These are phyloP conservation scores for Coniochaeta sp. DNA, from an alignment of 2,329 filamentous ascomycete species.

Conservation along the genomic window DNA sequence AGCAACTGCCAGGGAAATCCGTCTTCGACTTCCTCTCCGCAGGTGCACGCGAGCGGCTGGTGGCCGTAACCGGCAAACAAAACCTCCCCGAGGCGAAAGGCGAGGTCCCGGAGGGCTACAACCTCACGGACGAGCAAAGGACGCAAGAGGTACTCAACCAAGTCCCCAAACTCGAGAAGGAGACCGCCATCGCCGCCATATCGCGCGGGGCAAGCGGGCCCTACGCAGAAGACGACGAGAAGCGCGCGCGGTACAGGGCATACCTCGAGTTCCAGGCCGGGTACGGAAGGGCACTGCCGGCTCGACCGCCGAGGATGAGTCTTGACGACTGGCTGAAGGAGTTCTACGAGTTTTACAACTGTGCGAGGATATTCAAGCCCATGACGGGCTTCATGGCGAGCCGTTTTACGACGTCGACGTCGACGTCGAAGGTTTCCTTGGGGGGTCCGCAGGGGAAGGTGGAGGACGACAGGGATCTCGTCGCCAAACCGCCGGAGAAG, in stretches of 20 bases:
- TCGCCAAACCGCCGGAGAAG: constrained; percentile 44
- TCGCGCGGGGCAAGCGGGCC: constrained; percentile 60
- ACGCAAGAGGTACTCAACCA: constrained; percentile 49
- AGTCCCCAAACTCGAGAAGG: constrained; percentile 58
- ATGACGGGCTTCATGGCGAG: constrained; percentile 90
- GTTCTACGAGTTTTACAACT: constrained; percentile 63
- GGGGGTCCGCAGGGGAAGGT: constrained; percentile 8
- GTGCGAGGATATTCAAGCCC: constrained; percentile 73
- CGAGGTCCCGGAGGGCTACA: constrained; percentile 62
- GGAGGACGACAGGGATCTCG: constrained; percentile 21
- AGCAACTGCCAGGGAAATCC: constrained; percentile 78
- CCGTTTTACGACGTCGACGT: constrained; percentile 72
- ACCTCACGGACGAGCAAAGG: constrained; percentile 55
- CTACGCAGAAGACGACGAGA: constrained; percentile 74
- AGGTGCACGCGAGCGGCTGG: constrained; percentile 69
- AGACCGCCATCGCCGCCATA: constrained; percentile 61
- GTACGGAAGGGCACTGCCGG: constrained; percentile 47
- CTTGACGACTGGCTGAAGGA: constrained; percentile 75
- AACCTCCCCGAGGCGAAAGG: constrained; percentile 72
- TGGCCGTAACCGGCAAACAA: constrained; percentile 62
- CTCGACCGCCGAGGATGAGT: constrained; percentile 31
- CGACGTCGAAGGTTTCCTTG: constrained; percentile 23
- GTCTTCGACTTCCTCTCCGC: constrained; percentile 89
- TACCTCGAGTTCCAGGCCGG: constrained; percentile 76
- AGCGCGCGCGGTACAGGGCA: constrained; percentile 69